phyloP scores from a whole-genome alignment of 768 basidiomycete genomes.

The Guyanaporus albipodus region DNA sequence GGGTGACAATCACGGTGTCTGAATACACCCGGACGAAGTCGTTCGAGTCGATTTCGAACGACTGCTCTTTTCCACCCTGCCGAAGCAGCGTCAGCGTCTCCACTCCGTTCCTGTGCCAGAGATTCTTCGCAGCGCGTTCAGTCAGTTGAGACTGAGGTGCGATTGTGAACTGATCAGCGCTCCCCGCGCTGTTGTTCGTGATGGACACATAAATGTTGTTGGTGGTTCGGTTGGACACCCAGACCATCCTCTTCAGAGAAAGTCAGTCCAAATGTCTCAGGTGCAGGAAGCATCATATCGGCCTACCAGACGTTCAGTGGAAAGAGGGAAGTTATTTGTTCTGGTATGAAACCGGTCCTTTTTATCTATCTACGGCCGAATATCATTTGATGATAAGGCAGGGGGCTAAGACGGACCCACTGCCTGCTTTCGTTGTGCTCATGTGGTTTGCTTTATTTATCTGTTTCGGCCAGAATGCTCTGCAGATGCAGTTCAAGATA shows the following conservation, averaged over 20 bases:
- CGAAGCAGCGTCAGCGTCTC: slow-evolving; percentile 9
- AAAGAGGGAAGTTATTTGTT: neutral
- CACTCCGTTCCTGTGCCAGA: slow-evolving; percentile 5
- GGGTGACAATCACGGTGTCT: slow-evolving; percentile 10
- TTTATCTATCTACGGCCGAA: too few relatives aligned
- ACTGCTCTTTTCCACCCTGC: slow-evolving; percentile 9
- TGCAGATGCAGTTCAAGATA: too few relatives aligned
- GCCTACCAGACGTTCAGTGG: too few relatives aligned
- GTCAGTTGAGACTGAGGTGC: neutral
- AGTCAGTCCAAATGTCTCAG: neutral
- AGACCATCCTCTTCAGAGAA: slow-evolving; percentile 9
- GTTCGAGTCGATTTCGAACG: slow-evolving; percentile 9
- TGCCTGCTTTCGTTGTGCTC: neutral
- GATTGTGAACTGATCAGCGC: neutral
- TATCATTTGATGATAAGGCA: neutral
- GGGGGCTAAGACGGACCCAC: too few relatives aligned
- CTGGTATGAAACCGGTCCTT: neutral
- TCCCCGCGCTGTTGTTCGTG: slow-evolving; percentile 10
- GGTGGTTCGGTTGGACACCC: slow-evolving; percentile 12
- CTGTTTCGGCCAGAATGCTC: too few relatives aligned
- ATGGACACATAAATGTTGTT: neutral
- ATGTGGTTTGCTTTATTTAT: neutral
- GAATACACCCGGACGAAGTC: slow-evolving; percentile 13
- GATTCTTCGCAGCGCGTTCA: slow-evolving; percentile 2
- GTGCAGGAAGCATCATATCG: too few relatives aligned